A percentile compares a stretch with the other conserved stretches of the same genome.
phyloP scores from a whole-genome alignment of 495 filamentous ascomycete species.

The Hyaloscypha hepaticicola region DNA sequence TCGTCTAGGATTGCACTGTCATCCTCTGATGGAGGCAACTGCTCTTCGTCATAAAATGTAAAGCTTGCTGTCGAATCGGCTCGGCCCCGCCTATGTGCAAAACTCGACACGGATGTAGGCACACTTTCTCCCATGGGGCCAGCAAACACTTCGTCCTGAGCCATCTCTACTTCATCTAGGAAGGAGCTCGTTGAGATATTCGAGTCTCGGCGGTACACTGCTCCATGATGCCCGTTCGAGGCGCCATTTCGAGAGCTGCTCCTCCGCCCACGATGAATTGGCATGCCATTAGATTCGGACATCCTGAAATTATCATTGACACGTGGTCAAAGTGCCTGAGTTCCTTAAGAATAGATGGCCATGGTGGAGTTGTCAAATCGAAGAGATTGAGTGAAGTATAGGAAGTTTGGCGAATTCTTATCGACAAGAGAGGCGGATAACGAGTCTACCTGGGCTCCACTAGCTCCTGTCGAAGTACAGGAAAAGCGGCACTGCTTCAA shows the following conservation, averaged over 20 bases:
- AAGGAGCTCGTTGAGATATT: slow-evolving; percentile 78
- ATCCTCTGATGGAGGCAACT: slow-evolving; percentile 22
- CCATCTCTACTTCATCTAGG: slow-evolving; percentile 98
- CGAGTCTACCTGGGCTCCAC: no score
- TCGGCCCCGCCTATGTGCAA: slow-evolving; percentile 76
- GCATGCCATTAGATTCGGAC: slow-evolving; percentile 24
- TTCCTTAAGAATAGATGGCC: not conserved
- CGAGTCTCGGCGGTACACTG: slow-evolving; percentile 56
- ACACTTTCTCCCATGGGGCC: slow-evolving; percentile 94
- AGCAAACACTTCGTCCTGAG: slow-evolving; percentile 92
- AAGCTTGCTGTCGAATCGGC: slow-evolving; percentile 87
- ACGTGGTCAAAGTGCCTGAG: slow-evolving; percentile 8
- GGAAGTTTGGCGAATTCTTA: not conserved
- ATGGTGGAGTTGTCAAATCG: not conserved
- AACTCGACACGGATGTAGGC: slow-evolving; percentile 83
- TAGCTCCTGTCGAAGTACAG: no score
- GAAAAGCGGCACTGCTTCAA: no score
- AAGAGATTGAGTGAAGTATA: not conserved
- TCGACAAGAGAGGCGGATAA: no score
- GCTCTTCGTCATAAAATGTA: slow-evolving; percentile 64
- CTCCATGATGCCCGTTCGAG: slow-evolving; percentile 16
- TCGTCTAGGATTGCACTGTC: slow-evolving; percentile 32
- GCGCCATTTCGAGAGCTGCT: slow-evolving; percentile 29
- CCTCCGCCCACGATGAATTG: slow-evolving; percentile 23
- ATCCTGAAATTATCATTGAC: slow-evolving; percentile 11